A percentile compares a stretch with the other conserved stretches of the same genome.
Conservation (phyloP, 75 land plant species). For the Pinus taeda region DNA sequence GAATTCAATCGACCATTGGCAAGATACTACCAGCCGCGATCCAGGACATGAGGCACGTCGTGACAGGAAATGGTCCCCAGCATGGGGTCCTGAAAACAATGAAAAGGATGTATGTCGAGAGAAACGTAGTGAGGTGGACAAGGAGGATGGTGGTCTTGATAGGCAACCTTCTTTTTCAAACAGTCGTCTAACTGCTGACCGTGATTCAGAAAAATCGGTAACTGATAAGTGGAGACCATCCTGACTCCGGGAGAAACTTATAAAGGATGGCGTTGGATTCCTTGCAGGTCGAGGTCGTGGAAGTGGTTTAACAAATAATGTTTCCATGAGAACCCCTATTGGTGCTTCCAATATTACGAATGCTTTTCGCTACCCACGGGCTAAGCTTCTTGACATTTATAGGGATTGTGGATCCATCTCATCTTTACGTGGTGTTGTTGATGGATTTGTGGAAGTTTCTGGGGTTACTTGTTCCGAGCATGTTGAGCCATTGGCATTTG, state of each 20-base stretch:
- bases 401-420: slow-evolving; percentile 26
- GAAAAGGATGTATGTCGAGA: slow-evolving; percentile 76
- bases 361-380: slow-evolving; percentile 81
- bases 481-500: slow-evolving; percentile 83
- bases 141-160: slow-evolving; percentile 57
- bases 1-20: slow-evolving; percentile 60
- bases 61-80: slow-evolving; percentile 87
- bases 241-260: slow-evolving; percentile 60
- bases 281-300: slow-evolving; percentile 80
- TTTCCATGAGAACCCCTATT: slow-evolving; percentile 33
- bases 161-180: slow-evolving; percentile 26
- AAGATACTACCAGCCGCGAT: slow-evolving; percentile 49
- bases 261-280: slow-evolving; percentile 70
- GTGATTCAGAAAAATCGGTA: slow-evolving; percentile 45
- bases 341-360: slow-evolving; percentile 37
- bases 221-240: slow-evolving; percentile 84
- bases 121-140: slow-evolving; percentile 64
- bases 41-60: slow-evolving; percentile 62
- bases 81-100: slow-evolving; percentile 98
- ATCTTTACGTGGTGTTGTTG: slow-evolving; percentile 33
- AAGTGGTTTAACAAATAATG: slow-evolving; percentile 8
- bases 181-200: slow-evolving; percentile 39
- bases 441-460: slow-evolving; percentile 49
- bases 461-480: slow-evolving; percentile 39
- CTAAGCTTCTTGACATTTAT: slow-evolving; percentile 91